Evolutionary conservation across 306 rosid species (phyloP).

Genomic region (Prunus kanzakura): DNA sequence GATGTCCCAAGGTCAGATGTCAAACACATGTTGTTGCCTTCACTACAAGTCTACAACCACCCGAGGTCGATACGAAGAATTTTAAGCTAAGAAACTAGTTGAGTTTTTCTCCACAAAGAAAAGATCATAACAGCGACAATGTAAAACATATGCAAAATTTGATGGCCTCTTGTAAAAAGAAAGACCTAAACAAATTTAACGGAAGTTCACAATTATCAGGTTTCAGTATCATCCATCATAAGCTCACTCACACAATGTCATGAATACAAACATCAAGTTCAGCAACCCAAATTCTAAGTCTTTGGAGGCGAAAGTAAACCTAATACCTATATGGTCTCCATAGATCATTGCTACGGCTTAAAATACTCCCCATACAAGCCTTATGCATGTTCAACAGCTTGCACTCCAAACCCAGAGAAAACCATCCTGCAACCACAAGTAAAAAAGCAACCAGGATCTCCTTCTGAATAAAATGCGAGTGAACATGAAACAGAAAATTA

Average conservation of each 20-base stretch:
- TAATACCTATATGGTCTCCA: slow-evolving; percentile 40
- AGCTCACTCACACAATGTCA: slow-evolving; percentile 36
- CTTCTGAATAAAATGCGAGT: neutral
- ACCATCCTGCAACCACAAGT: slow-evolving; percentile 53
- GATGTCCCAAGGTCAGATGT: neutral
- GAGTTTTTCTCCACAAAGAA: too few species aligned
- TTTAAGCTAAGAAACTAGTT: neutral
- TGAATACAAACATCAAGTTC: slow-evolving; percentile 50
- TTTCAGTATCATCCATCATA: slow-evolving; percentile 33
- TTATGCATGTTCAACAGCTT: slow-evolving; percentile 31
- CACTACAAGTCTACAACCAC: neutral
- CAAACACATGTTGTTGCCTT: neutral
- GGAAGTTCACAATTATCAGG: slow-evolving; percentile 39
- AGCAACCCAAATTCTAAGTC: slow-evolving; percentile 35
- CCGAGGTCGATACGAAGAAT: neutral
- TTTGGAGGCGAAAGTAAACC: slow-evolving; percentile 29
- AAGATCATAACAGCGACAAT: neutral
- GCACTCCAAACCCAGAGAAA: slow-evolving; percentile 36
- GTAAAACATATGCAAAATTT: neutral
- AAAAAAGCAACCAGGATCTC: neutral
- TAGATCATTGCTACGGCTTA: slow-evolving; percentile 44
- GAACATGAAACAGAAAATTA: neutral
- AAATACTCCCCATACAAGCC: slow-evolving; percentile 34
- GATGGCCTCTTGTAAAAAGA: slow-evolving; percentile 1
- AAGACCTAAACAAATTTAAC: slow-evolving; percentile 24